Percentiles rank a stretch among this genome's conserved stretches.
phyloP scores from a whole-genome alignment of 2,329 filamentous ascomycete genomes.

The Teratosphaeria epicoccoides region DNA sequence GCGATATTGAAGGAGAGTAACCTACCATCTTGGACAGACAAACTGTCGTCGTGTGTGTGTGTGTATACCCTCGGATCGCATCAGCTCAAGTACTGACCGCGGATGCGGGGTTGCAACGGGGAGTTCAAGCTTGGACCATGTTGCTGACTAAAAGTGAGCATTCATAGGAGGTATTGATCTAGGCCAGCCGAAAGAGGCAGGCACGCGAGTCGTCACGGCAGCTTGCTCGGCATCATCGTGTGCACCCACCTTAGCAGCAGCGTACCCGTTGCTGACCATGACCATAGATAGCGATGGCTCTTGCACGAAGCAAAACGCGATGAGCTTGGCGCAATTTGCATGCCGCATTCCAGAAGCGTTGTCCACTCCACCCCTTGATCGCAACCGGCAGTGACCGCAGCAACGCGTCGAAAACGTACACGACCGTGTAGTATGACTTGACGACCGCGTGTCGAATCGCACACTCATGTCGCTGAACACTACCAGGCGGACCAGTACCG shows the following conservation, averaged over 20 bases:
- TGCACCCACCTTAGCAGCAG: too few relatives aligned
- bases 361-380: background rate
- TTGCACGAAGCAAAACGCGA: too few relatives aligned
- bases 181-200: background rate
- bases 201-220: background rate
- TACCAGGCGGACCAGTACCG: too few relatives aligned
- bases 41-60: too few relatives aligned
- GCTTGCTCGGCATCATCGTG: too few relatives aligned
- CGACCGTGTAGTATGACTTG: background rate
- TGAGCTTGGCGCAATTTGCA: constrained; percentile 6
- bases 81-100: background rate
- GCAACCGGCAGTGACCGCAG: background rate
- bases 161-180: background rate
- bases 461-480: too few relatives aligned
- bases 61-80: background rate
- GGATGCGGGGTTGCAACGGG: background rate
- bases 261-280: too few relatives aligned
- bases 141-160: background rate
- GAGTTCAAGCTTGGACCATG: background rate
- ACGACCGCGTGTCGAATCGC: too few relatives aligned
- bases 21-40: background rate
- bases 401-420: background rate
- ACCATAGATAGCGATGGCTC: too few relatives aligned
- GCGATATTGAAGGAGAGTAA: background rate
- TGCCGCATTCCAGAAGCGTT: constrained; percentile 15